Conservation (phyloP, 1,284 basidiomycete genomes). For the Heliocybe sulcata region DNA sequence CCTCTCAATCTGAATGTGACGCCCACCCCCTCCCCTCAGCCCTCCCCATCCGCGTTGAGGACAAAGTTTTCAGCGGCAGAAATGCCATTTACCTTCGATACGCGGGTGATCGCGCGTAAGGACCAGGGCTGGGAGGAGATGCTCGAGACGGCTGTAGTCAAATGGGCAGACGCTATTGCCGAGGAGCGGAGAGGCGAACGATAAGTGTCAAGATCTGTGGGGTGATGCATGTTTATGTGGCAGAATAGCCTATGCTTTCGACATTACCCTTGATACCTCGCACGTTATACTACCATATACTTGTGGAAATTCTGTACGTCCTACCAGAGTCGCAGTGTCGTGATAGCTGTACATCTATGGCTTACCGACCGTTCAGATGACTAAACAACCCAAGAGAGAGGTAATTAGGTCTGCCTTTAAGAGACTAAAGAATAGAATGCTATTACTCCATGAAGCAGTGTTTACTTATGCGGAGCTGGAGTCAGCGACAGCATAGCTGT, state of each 20-base stretch:
- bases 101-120: constrained; percentile 61
- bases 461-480: too few species aligned
- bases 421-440: too few species aligned
- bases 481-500: too few species aligned
- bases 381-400: too few species aligned
- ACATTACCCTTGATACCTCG: background rate
- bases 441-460: too few species aligned
- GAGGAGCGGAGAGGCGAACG: constrained; percentile 51
- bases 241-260: background rate
- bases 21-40: constrained; percentile 13
- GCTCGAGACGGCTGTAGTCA: constrained; percentile 53
- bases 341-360: too few species aligned
- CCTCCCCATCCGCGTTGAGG: constrained; percentile 16
- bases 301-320: too few species aligned
- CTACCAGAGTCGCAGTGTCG: too few species aligned
- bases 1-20: constrained; percentile 11
- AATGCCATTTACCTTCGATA: constrained; percentile 54
- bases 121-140: constrained; percentile 78
- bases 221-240: background rate
- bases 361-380: too few species aligned
- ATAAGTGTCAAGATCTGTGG: constrained; percentile 6
- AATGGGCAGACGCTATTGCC: constrained; percentile 66
- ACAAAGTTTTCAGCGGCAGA: constrained; percentile 25
- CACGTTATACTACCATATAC: background rate
- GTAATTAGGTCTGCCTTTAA: too few species aligned